Evolutionary conservation across 371 early-diverging fungal species (phyloP).

Genomic region (Mucor sp.): DNA sequence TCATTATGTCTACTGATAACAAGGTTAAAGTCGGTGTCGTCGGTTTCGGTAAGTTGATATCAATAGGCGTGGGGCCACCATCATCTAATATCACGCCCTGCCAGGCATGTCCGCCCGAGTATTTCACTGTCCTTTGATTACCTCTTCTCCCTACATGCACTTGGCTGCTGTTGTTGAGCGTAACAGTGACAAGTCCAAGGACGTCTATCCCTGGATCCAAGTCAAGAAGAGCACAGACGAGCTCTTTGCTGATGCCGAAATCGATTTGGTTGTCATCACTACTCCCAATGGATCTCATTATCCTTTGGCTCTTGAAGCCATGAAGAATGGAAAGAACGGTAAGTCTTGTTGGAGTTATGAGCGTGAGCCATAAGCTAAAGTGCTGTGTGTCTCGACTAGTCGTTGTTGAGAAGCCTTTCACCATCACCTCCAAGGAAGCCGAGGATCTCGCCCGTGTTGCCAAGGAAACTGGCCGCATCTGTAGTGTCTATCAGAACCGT

Average conservation of each 20-base stretch:
- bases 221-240: slow-evolving; percentile 59
- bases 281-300: slow-evolving; percentile 75
- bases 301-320: slow-evolving; percentile 57
- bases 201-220: slow-evolving; percentile 54
- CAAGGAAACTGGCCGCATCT: slow-evolving; percentile 56
- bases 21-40: slow-evolving; percentile 71
- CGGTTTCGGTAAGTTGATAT: slow-evolving; percentile 63
- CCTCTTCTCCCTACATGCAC: slow-evolving; percentile 53
- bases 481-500: slow-evolving; percentile 80
- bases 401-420: slow-evolving; percentile 82
- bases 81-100: not conserved
- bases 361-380: not conserved
- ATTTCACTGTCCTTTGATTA: slow-evolving; percentile 72
- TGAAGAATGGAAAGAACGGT: slow-evolving; percentile 72
- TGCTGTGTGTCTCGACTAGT: slow-evolving; percentile 22
- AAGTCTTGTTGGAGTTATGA: not conserved
- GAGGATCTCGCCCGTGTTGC: slow-evolving; percentile 58
- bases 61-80: not conserved
- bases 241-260: slow-evolving; percentile 49
- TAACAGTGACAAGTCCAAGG: slow-evolving; percentile 39
- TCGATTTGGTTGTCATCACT: slow-evolving; percentile 76
- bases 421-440: slow-evolving; percentile 65
- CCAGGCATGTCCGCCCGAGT: slow-evolving; percentile 48
- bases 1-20: slow-evolving; percentile 5
- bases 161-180: slow-evolving; percentile 67